phyloP scores from a whole-genome alignment of 768 basidiomycete species.

The Phaeotremella skinneri region DNA sequence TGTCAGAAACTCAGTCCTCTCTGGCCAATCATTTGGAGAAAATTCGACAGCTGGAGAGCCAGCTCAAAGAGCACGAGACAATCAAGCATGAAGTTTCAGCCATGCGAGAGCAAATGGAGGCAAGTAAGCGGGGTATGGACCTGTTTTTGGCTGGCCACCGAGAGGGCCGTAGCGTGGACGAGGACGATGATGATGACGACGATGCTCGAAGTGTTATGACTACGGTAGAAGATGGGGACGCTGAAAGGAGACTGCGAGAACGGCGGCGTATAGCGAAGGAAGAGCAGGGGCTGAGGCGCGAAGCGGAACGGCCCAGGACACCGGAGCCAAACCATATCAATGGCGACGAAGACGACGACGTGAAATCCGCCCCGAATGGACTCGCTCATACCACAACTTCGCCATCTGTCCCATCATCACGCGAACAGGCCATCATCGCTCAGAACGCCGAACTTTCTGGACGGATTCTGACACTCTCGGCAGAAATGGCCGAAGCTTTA shows the following conservation, averaged over 20 bases:
- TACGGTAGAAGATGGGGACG: slow-evolving; percentile 54
- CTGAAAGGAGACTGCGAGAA: slow-evolving; percentile 31
- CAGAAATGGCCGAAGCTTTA: slow-evolving; percentile 73
- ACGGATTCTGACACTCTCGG: slow-evolving; percentile 63
- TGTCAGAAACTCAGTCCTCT: slow-evolving; percentile 76
- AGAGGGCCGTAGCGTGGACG: slow-evolving; percentile 17
- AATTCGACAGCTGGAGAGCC: slow-evolving; percentile 70
- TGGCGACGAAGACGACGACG: slow-evolving; percentile 51
- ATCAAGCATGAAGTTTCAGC: slow-evolving; percentile 73
- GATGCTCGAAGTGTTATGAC: slow-evolving; percentile 72
- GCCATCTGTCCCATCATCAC: slow-evolving; percentile 7
- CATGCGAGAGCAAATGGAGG: slow-evolving; percentile 64
- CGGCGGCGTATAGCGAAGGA: slow-evolving; percentile 39
- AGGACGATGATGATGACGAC: slow-evolving; percentile 60
- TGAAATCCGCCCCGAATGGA: slow-evolving; percentile 52
- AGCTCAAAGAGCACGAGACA: slow-evolving; percentile 76
- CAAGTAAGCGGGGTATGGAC: slow-evolving; percentile 60
- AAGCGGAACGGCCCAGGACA: slow-evolving; percentile 70
- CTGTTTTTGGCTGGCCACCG: slow-evolving; percentile 38
- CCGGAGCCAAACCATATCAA: slow-evolving; percentile 62
- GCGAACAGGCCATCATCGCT: slow-evolving; percentile 36
- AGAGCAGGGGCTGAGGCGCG: slow-evolving; percentile 42
- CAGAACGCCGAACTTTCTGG: slow-evolving; percentile 60
- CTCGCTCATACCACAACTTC: slow-evolving; percentile 42
- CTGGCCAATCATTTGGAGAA: slow-evolving; percentile 76